Evolutionary conservation across 2,329 filamentous ascomycete species (phyloP).

Genomic region (Botrytis sinoallii): DNA sequence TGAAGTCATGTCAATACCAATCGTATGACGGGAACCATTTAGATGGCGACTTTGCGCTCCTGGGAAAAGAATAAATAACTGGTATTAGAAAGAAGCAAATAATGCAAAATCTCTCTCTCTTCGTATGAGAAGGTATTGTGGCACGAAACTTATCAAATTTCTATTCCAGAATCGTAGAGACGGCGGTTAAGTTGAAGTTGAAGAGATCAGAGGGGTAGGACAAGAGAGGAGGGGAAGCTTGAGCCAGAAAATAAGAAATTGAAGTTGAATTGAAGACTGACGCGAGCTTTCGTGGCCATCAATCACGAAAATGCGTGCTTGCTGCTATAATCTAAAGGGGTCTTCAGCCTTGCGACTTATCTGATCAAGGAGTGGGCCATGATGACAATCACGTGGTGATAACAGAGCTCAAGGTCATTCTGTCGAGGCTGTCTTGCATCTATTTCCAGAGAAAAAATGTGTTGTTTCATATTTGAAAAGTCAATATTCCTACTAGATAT

Average conservation of each 20-base stretch:
- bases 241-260: not conserved
- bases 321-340: not conserved
- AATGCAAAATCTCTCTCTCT: not conserved
- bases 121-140: not conserved
- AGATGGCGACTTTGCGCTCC: not conserved
- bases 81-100: not conserved
- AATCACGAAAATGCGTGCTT: constrained; percentile 15
- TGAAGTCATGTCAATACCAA: not conserved
- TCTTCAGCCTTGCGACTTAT: not conserved
- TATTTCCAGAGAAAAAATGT: not conserved
- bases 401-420: not conserved
- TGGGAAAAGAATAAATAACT: not conserved
- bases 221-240: not conserved
- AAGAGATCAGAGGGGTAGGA: not conserved
- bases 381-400: not conserved
- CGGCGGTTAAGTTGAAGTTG: not conserved
- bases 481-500: not conserved
- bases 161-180: not conserved
- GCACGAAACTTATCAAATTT: not conserved
- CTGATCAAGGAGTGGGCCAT: not conserved
- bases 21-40: not conserved
- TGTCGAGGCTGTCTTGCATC: not conserved
- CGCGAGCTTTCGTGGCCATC: not conserved
- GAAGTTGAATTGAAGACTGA: constrained; percentile 4
- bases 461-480: not conserved